Conservation (phyloP, 2,329 filamentous ascomycete genomes). For the Colletotrichum zoysiae region DNA sequence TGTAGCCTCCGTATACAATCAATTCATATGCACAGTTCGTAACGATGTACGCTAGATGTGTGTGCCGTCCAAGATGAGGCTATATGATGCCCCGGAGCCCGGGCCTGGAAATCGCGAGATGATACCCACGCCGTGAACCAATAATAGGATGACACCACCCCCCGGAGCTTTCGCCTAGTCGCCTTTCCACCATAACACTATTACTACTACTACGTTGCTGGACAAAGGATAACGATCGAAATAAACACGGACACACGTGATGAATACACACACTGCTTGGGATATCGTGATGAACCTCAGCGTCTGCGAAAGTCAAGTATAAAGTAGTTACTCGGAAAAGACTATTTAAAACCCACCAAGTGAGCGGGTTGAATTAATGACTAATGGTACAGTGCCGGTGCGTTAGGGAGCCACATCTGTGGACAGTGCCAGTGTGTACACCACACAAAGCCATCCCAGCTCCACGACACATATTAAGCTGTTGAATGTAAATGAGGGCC, state of each 20-base stretch:
- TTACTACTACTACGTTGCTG: not conserved
- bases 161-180: not conserved
- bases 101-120: not conserved
- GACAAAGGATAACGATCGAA: not conserved
- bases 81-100: not conserved
- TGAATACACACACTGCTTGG: not conserved
- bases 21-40: not conserved
- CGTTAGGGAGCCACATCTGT: not conserved
- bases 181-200: not conserved
- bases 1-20: not conserved
- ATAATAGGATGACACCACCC: not conserved
- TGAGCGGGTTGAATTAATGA: not conserved
- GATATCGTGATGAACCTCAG: not conserved
- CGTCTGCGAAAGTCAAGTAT: not conserved
- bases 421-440: not conserved
- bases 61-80: slow-evolving; percentile 2
- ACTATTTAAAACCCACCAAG: not conserved
- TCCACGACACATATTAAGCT: not conserved
- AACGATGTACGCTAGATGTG: not conserved
- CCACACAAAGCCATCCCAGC: not conserved
- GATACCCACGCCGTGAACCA: not conserved
- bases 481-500: not conserved
- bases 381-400: not conserved
- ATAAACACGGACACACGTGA: not conserved
- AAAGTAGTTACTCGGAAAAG: not conserved